These are phyloP conservation scores for Arachis stenosperma DNA, from an alignment of 306 rosid species.

Conservation along the genomic window DNA sequence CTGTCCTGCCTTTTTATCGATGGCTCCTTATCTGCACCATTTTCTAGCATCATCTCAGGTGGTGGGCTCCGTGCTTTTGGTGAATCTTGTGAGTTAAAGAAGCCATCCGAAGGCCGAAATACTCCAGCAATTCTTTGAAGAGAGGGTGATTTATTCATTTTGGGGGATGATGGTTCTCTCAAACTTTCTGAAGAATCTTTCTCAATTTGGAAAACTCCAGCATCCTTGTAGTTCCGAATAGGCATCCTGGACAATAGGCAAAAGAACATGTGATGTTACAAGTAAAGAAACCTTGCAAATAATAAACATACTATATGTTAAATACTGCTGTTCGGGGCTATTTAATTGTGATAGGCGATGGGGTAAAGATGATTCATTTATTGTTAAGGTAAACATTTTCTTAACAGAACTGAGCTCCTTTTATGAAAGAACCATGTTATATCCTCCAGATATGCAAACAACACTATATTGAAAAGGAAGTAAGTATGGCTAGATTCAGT, in stretches of 20 bases:
- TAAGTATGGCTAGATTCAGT: constrained; percentile 39
- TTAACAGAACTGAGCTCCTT: constrained; percentile 1
- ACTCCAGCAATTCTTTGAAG: constrained; percentile 80
- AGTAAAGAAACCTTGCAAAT: constrained; percentile 27
- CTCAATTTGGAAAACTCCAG: constrained; percentile 90
- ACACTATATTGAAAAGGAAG: constrained; percentile 25
- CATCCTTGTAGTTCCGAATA: constrained; percentile 82
- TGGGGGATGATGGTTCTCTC: constrained; percentile 97
- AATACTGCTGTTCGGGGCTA: constrained; percentile 1
- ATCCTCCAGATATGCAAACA: constrained; percentile 25
- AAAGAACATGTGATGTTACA: constrained; percentile 15
- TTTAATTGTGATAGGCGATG: neutral
- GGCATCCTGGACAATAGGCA: constrained; percentile 78
- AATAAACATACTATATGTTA: constrained; percentile 15
- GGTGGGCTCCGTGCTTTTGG: constrained; percentile 89
- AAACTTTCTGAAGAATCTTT: constrained; percentile 91
- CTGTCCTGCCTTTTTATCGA: constrained; percentile 93
- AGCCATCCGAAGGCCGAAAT: constrained; percentile 67
- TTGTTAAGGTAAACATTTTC: constrained; percentile 25
- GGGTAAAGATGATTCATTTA: constrained; percentile 23
- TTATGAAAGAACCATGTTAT: constrained; percentile 6
- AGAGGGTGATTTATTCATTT: constrained; percentile 90
- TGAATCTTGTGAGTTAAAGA: constrained; percentile 77
- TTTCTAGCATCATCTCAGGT: constrained; percentile 78
- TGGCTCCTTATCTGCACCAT: constrained; percentile 87